Evolutionary conservation across 768 basidiomycete genomes (phyloP).

Genomic region (Psilocybe cyanescens): DNA sequence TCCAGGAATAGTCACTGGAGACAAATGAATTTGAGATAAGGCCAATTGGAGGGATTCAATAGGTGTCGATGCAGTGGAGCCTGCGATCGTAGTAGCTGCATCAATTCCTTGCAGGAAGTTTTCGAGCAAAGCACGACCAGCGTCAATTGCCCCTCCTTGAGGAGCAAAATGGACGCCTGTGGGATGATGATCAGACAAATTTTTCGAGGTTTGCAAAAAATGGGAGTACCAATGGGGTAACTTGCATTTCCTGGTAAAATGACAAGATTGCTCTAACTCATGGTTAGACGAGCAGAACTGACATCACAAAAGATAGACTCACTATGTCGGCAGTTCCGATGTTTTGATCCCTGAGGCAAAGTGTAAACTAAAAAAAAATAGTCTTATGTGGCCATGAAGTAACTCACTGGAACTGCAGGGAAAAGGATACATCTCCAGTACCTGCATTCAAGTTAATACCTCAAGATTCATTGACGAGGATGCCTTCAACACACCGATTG

Average conservation of each 20-base stretch:
- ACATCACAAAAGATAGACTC: slow-evolving; percentile 14
- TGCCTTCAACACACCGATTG: slow-evolving; percentile 36
- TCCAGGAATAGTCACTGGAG: slow-evolving; percentile 67
- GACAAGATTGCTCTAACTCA: slow-evolving; percentile 50
- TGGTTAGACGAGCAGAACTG: slow-evolving; percentile 3
- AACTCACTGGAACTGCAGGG: slow-evolving; percentile 57
- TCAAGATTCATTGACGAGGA: neutral
- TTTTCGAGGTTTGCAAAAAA: neutral
- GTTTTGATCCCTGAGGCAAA: slow-evolving; percentile 40
- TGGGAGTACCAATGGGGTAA: slow-evolving; percentile 53
- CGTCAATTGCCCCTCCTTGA: slow-evolving; percentile 52
- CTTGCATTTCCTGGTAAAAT: slow-evolving; percentile 60
- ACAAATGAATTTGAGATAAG: slow-evolving; percentile 60
- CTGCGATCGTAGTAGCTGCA: slow-evolving; percentile 57
- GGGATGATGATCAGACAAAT: neutral
- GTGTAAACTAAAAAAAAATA: neutral
- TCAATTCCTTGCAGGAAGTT: slow-evolving; percentile 71
- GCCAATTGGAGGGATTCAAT: slow-evolving; percentile 65
- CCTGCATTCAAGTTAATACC: slow-evolving; percentile 41
- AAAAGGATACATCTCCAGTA: slow-evolving; percentile 67
- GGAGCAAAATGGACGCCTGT: slow-evolving; percentile 65
- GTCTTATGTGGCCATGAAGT: neutral
- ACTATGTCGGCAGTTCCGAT: slow-evolving; percentile 67
- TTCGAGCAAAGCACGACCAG: slow-evolving; percentile 61
- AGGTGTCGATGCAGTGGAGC: slow-evolving; percentile 56